Percentiles rank a stretch among this genome's conserved stretches.
Conservation (phyloP, 352 stramenopile genomes). For the Bremia lactucae region DNA sequence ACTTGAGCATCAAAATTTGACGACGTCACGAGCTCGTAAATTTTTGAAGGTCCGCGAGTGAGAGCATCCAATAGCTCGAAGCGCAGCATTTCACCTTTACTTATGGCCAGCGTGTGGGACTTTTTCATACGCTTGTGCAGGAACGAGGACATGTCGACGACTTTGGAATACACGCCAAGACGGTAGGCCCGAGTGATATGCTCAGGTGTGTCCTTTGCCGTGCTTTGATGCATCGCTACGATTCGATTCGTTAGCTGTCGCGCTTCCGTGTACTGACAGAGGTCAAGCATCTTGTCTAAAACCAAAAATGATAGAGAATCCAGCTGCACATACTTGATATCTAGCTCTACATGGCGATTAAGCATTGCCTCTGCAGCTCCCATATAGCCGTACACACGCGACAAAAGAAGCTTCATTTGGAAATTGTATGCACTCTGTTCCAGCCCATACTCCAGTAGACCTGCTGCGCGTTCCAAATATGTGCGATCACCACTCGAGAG, state of each 20-base stretch:
- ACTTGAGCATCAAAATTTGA: slow-evolving; percentile 29
- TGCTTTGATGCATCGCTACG: slow-evolving; percentile 38
- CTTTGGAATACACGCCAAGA: slow-evolving; percentile 78
- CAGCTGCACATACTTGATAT: slow-evolving; percentile 81
- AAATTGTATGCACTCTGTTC: slow-evolving; percentile 82
- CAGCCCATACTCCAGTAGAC: slow-evolving; percentile 63
- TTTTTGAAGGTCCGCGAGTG: slow-evolving; percentile 23
- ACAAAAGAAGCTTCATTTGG: slow-evolving; percentile 84
- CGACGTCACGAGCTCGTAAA: slow-evolving; percentile 43
- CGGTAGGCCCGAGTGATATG: slow-evolving; percentile 72
- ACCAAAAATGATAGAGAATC: slow-evolving; percentile 81
- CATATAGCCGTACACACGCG: slow-evolving; percentile 65
- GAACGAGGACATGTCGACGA: slow-evolving; percentile 75
- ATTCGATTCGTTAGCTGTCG: slow-evolving; percentile 40
- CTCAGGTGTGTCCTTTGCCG: slow-evolving; percentile 59
- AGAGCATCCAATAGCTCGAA: slow-evolving; percentile 50
- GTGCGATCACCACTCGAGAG: slow-evolving; percentile 18
- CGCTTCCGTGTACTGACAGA: slow-evolving; percentile 51
- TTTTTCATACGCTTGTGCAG: slow-evolving; percentile 61
- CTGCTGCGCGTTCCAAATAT: slow-evolving; percentile 42
- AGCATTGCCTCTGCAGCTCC: slow-evolving; percentile 58
- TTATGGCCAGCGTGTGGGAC: slow-evolving; percentile 66
- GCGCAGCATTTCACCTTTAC: slow-evolving; percentile 39
- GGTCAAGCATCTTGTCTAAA: slow-evolving; percentile 62
- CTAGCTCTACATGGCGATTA: slow-evolving; percentile 53